phyloP scores from a whole-genome alignment of 176 grass and related monocot species.

The Carex kokanica region DNA sequence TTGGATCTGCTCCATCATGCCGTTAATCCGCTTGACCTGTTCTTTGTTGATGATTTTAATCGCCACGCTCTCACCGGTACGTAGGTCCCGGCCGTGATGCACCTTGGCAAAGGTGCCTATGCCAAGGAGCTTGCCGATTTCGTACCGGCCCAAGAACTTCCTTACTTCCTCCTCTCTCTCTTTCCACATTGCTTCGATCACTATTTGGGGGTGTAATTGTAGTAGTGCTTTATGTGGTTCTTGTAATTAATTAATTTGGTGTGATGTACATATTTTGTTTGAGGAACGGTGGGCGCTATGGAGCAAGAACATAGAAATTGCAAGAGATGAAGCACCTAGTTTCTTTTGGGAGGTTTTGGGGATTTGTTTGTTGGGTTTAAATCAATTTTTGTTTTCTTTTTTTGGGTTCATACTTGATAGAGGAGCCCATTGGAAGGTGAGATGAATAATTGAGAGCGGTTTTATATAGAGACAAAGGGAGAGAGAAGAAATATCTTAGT shows the following conservation, averaged over 20 bases:
- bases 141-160: slow-evolving; percentile 62
- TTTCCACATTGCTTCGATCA: slow-evolving; percentile 18
- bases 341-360: slow-evolving; percentile 9
- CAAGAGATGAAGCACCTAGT: slow-evolving; percentile 18
- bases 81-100: slow-evolving; percentile 62
- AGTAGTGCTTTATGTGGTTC: slow-evolving; percentile 2
- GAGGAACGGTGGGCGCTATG: slow-evolving; percentile 15
- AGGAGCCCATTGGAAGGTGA: slow-evolving; percentile 48
- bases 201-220: background rate
- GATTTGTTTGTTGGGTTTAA: background rate
- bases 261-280: slow-evolving; percentile 35
- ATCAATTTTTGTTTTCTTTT: background rate
- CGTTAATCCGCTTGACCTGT: slow-evolving; percentile 38
- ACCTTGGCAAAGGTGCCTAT: slow-evolving; percentile 95
- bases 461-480: background rate
- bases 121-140: slow-evolving; percentile 80
- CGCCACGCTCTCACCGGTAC: slow-evolving; percentile 56
- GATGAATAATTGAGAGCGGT: slow-evolving; percentile 5
- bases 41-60: slow-evolving; percentile 97
- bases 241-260: background rate
- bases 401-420: background rate
- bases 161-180: slow-evolving; percentile 33
- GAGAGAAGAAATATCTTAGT: background rate
- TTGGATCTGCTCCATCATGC: slow-evolving; percentile 87
- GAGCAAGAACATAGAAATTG: slow-evolving; percentile 5